These are phyloP conservation scores for Candida koratica DNA, from an alignment of 805 yeast genomes.

Conservation along the genomic window DNA sequence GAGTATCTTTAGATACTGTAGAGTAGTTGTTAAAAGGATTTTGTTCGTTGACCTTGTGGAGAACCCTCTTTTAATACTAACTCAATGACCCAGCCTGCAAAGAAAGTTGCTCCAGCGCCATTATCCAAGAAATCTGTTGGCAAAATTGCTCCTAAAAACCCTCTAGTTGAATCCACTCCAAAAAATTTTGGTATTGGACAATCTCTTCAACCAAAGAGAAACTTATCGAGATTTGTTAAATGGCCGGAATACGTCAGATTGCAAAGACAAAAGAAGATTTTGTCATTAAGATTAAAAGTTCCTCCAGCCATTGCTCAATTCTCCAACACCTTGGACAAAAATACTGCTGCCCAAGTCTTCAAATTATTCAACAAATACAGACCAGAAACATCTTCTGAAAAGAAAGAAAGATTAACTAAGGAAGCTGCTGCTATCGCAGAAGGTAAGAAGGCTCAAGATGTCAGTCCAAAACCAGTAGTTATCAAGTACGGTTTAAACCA, in stretches of 20 bases:
- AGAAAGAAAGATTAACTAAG: slow-evolving; percentile 98
- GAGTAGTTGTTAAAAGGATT: slow-evolving; percentile 23
- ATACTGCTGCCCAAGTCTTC: slow-evolving; percentile 96
- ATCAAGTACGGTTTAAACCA: slow-evolving; percentile 99
- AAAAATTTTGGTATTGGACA: slow-evolving; percentile 97
- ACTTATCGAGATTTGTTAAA: slow-evolving; percentile 94
- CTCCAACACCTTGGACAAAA: slow-evolving; percentile 94
- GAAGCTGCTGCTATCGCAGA: slow-evolving; percentile 99
- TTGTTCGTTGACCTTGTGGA: slow-evolving; percentile 11
- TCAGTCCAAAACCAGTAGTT: slow-evolving; percentile 92
- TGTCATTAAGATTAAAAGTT: slow-evolving; percentile 93
- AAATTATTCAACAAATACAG: slow-evolving; percentile 98
- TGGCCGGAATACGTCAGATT: slow-evolving; percentile 99
- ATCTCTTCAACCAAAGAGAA: slow-evolving; percentile 90
- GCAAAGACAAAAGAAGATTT: slow-evolving; percentile 98
- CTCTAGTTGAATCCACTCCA: slow-evolving; percentile 85
- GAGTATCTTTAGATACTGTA: slow-evolving; percentile 41
- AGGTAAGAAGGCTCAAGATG: slow-evolving; percentile 96
- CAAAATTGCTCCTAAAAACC: slow-evolving; percentile 53
- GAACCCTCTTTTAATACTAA: slow-evolving; percentile 8
- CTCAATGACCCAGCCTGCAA: slow-evolving; percentile 22
- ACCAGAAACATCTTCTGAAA: slow-evolving; percentile 96
- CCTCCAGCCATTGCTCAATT: slow-evolving; percentile 98
- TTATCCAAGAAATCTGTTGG: slow-evolving; percentile 65
- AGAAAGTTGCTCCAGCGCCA: slow-evolving; percentile 98